Conservation (phyloP, 2,329 filamentous ascomycete species). For the Aspergillus piperis region DNA sequence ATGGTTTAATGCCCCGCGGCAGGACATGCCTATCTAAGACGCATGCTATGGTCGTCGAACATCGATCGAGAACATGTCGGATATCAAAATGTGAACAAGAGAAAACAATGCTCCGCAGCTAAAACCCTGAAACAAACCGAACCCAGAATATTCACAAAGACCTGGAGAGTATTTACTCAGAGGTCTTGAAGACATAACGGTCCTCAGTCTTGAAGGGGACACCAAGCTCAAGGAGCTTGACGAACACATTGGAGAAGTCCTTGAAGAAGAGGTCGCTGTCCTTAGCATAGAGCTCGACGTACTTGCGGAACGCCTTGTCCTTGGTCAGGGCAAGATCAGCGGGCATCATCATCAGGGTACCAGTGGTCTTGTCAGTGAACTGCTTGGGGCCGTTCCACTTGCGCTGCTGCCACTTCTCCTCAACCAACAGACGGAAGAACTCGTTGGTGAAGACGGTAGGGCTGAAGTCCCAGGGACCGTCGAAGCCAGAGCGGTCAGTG, state of each 20-base stretch:
- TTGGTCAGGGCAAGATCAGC: constrained; percentile 84
- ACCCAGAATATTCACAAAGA: constrained; percentile 8
- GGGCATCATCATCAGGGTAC: constrained; percentile 96
- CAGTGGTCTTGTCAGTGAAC: constrained; percentile 83
- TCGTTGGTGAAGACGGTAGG: constrained; percentile 93
- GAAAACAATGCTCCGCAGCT: constrained; percentile 16
- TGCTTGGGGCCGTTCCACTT: constrained; percentile 92
- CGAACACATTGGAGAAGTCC: constrained; percentile 78
- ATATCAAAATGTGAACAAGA: constrained; percentile 17
- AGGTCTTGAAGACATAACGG: constrained; percentile 66
- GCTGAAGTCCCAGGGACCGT: constrained; percentile 89
- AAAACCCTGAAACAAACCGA: constrained; percentile 13
- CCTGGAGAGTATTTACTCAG: constrained; percentile 33
- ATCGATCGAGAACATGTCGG: constrained; percentile 9
- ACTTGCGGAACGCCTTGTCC: constrained; percentile 81
- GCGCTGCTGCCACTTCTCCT: constrained; percentile 89
- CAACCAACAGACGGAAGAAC: constrained; percentile 82
- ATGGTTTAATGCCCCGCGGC: background rate
- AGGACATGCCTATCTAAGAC: constrained; percentile 6
- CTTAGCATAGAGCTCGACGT: constrained; percentile 85
- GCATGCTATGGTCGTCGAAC: constrained; percentile 4
- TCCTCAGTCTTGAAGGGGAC: constrained; percentile 76
- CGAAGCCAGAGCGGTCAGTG: constrained; percentile 81
- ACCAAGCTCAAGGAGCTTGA: constrained; percentile 88
- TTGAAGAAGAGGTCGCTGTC: constrained; percentile 91